Evolutionary conservation across 1,284 basidiomycete genomes (phyloP), one percentile per base, ranked within the genome.

Genomic region (Coriolopsis trogii): DNA sequence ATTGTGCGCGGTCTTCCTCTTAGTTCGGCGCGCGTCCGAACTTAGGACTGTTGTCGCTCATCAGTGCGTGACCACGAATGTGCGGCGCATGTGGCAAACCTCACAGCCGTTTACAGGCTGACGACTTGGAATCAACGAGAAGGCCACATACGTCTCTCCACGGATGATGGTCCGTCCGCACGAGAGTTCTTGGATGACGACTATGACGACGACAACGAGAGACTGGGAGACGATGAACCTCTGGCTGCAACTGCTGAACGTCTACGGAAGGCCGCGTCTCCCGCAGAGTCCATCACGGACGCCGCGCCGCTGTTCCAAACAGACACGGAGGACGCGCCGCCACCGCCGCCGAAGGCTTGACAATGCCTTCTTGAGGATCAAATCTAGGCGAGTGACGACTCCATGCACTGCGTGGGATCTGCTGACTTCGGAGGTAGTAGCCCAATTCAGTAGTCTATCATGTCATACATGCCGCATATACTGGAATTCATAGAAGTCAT

Each of bases 111-210:
- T 30, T 24, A 16, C 58, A 89, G 87, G 60, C 66, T 90, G 45
- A 83, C 82, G 59, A 81, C 79, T 7, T 80, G 85, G 69, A 74
- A 76, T 1, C 66, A 70, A 12, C 58, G 67, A 24, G 82, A 84
- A 53, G 87, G 87, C 5, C 73, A 68, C 2, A 85, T 90, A 55
- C 79, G 87, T 9, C 74, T 90, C 23, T 88, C 86, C 33, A 75
- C 81, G 60, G 88, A 90, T 56, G 85, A 89, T 46, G 85, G 87
- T 0, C 88, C 87, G 8, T 74, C 87, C 18, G 78, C 84, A 6
- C 72, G 74, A 12, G 82, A 83, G 49, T 89, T 89, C 58, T 63
- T 90, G 41, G 79, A 75, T 25, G 82, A 86, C 54, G 82, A 82
- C 31, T 76, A 80, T 38, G 82, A 85, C 46, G 84, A 86, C 8